Evolutionary conservation across 768 basidiomycete genomes (phyloP).

Genomic region (Russula virescens): DNA sequence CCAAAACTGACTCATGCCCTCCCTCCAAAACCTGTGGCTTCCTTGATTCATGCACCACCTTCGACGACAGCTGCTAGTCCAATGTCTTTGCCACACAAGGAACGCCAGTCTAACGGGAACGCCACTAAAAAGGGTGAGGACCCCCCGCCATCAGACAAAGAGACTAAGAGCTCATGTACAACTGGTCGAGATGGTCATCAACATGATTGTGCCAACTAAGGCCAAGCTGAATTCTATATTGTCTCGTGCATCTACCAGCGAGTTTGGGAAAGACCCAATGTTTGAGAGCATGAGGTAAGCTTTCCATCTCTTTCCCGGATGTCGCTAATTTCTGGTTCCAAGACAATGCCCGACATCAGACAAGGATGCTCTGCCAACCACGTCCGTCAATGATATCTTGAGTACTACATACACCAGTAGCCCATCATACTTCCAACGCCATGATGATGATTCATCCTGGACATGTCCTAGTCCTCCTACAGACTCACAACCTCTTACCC

Average conservation of each 20-base stretch:
- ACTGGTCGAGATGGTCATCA: constrained; percentile 6
- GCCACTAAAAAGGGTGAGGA: constrained; percentile 16
- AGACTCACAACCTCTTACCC: constrained; percentile 14
- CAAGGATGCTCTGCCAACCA: constrained; percentile 76
- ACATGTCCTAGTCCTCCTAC: constrained; percentile 10
- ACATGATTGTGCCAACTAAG: constrained; percentile 55
- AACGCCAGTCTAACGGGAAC: constrained; percentile 22
- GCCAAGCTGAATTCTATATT: constrained; percentile 72
- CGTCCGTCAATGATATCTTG: constrained; percentile 70
- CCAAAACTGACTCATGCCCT: constrained; percentile 22
- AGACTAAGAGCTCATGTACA: constrained; percentile 13
- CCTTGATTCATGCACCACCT: constrained; percentile 19
- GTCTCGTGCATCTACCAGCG: constrained; percentile 55
- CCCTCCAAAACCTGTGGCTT: constrained; percentile 22
- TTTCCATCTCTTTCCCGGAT: constrained; percentile 18
- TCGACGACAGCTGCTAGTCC: constrained; percentile 25
- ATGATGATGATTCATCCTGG: constrained; percentile 22
- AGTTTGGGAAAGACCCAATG: constrained; percentile 83
- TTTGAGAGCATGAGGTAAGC: constrained; percentile 63
- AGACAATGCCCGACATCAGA: constrained; percentile 19
- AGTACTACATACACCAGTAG: constrained; percentile 47
- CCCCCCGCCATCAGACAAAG: constrained; percentile 9
- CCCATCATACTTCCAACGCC: constrained; percentile 36
- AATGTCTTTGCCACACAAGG: constrained; percentile 25
- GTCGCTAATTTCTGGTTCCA: neutral